These are phyloP conservation scores for Calonectria naviculata DNA, from an alignment of 2,329 filamentous ascomycete genomes.

Conservation along the genomic window DNA sequence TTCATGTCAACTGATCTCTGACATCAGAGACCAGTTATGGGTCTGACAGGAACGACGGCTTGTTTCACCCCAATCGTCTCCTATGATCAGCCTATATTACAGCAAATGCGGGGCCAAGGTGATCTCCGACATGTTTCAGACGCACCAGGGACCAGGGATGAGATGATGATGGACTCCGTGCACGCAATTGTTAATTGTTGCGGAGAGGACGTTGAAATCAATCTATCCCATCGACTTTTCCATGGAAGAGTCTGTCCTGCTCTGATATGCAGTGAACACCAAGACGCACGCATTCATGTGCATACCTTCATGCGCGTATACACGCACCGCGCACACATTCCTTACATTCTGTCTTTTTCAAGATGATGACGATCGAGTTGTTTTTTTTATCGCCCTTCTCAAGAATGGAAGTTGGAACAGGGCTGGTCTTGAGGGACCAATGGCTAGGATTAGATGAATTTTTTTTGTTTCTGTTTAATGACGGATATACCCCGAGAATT, in stretches of 20 bases:
- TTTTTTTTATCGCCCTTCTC: conserved; percentile 29
- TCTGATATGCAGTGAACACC: background rate
- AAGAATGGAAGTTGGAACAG: conserved; percentile 26
- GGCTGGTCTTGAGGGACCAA: conserved; percentile 17
- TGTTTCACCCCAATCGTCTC: conserved; percentile 34
- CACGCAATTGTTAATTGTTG: conserved; percentile 19
- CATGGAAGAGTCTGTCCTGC: background rate
- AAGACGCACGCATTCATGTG: background rate
- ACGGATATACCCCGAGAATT: conserved; percentile 46
- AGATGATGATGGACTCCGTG: conserved; percentile 25
- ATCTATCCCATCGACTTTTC: background rate
- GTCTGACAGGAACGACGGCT: conserved; percentile 23
- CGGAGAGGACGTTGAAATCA: conserved; percentile 20
- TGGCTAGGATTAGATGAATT: conserved; percentile 28
- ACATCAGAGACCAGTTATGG: conserved; percentile 2
- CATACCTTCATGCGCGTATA: background rate
- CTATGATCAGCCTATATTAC: conserved; percentile 17
- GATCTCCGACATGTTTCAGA: conserved; percentile 30
- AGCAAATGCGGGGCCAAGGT: conserved; percentile 33
- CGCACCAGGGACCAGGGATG: conserved; percentile 20
- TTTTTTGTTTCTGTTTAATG: conserved; percentile 37
- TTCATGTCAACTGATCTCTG: conserved; percentile 4
- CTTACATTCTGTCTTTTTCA: conserved; percentile 14
- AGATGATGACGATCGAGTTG: conserved; percentile 24
- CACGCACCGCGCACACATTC: conserved; percentile 9